Evolutionary conservation across 768 basidiomycete genomes (phyloP), one percentile per base, ranked within the genome.

Genomic region (Cystofilobasidium capitatum): DNA sequence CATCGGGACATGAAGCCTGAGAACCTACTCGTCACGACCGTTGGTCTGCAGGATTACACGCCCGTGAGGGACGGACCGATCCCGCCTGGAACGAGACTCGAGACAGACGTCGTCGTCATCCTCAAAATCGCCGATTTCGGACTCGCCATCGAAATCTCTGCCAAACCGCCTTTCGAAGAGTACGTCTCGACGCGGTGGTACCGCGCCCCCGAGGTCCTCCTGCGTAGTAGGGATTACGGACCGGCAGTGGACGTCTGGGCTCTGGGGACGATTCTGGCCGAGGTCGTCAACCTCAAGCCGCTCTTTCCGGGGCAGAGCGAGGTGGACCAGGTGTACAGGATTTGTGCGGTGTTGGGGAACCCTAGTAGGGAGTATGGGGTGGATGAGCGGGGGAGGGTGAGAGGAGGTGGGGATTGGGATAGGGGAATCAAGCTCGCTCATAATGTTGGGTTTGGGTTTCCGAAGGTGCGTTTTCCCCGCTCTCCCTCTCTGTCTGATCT

Each of bases 1-100:
- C 96, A 99, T 78, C 89, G 96, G 58, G 96, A 99, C 77, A 96
- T 99, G 91, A 99, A 99, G 78, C 96, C 96, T 42, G 96, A 99
- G 78, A 99, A 99, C 74, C 87, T 98, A 10, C 85, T 99, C 61
- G 96, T 99, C 73, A 98, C 96, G 22, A 98, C 96, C 1, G 96
- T 91, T 17, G 96, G 96, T 24, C 82, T 94, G 61, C 87, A 88
- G 71, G 90, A 96, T 78, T 99, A 99, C 75, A 85, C 84, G 33
- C 83, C 89, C 13, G 82, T 69, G 26, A 42, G 58, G 12, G 83
- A 82, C 10, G 82, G 44, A 29, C 84, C 67, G 81, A 84, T 13
- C 82, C 61, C 59, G 35, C 66, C 66, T 1, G 66, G 66, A 8
- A 68, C 66, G 20, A 85, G 44, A 81, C 84, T 65, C 64, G 94